These are phyloP conservation scores for Cercospora janseana DNA, from an alignment of 2,329 filamentous ascomycete species.

Conservation along the genomic window DNA sequence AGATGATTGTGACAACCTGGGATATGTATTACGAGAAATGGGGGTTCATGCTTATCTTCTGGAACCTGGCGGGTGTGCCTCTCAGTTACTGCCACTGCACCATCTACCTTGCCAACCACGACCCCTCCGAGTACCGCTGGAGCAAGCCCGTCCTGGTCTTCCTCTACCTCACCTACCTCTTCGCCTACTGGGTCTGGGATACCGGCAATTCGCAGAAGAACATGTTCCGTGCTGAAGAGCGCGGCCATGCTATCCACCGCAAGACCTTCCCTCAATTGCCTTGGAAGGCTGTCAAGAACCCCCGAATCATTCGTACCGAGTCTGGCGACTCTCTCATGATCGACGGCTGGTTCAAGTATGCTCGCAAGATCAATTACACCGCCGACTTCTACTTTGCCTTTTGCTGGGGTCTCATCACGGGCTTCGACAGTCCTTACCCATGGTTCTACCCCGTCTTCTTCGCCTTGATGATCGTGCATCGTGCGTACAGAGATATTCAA, in stretches of 20 bases:
- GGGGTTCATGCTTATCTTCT: conserved; percentile 98
- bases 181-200: conserved; percentile 89
- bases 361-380: conserved; percentile 62
- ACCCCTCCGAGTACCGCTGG: conserved; percentile 74
- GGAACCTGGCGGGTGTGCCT: conserved; percentile 89
- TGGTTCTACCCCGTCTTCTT: conserved; percentile 91
- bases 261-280: conserved; percentile 88
- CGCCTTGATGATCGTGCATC: conserved; percentile 73
- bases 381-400: conserved; percentile 77
- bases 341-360: conserved; percentile 74
- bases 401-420: conserved; percentile 76
- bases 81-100: conserved; percentile 93
- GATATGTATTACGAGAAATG: conserved; percentile 98
- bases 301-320: conserved; percentile 70
- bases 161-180: conserved; percentile 70
- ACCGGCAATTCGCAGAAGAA: conserved; percentile 93
- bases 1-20: conserved; percentile 86
- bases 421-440: conserved; percentile 76
- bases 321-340: conserved; percentile 74
- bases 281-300: conserved; percentile 79
- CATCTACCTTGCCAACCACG: conserved; percentile 81
- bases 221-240: conserved; percentile 77
- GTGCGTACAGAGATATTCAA: conserved; percentile 71
- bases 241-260: conserved; percentile 66
- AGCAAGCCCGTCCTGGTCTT: conserved; percentile 64